These are phyloP conservation scores for Fusarium sp. DNA, from an alignment of 2,329 filamentous ascomycete species.

Conservation along the genomic window DNA sequence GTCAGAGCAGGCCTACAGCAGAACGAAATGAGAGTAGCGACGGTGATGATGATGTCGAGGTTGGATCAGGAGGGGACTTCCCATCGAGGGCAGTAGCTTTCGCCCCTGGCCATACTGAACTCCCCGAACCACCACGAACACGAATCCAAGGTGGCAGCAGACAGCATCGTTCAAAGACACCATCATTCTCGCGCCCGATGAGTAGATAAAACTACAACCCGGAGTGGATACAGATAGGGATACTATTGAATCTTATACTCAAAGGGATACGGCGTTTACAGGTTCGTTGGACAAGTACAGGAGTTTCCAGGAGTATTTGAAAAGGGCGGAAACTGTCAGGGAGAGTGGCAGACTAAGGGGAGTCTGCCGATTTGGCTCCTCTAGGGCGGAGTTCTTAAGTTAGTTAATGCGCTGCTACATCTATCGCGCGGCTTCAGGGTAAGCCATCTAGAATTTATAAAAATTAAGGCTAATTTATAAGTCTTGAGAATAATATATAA, in stretches of 20 bases:
- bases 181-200: constrained; percentile 21
- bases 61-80: constrained; percentile 21
- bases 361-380: too few species aligned
- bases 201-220: neutral
- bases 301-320: neutral
- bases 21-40: constrained; percentile 10
- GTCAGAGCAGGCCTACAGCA: constrained; percentile 50
- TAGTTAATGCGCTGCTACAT: too few species aligned
- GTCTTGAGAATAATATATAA: too few species aligned
- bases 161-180: constrained; percentile 17
- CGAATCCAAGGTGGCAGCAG: constrained; percentile 45
- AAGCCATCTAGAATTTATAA: too few species aligned
- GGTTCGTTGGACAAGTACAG: constrained; percentile 2
- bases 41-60: constrained; percentile 32
- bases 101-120: constrained; percentile 23
- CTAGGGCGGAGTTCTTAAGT: too few species aligned
- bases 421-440: too few species aligned
- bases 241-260: neutral
- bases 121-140: constrained; percentile 40
- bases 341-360: neutral
- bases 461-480: too few species aligned
- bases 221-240: neutral
- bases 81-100: constrained; percentile 29
- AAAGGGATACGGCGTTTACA: constrained; percentile 4
- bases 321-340: neutral